Conservation (phyloP, 2,329 filamentous ascomycete genomes). For the Calonectria honghensis region DNA sequence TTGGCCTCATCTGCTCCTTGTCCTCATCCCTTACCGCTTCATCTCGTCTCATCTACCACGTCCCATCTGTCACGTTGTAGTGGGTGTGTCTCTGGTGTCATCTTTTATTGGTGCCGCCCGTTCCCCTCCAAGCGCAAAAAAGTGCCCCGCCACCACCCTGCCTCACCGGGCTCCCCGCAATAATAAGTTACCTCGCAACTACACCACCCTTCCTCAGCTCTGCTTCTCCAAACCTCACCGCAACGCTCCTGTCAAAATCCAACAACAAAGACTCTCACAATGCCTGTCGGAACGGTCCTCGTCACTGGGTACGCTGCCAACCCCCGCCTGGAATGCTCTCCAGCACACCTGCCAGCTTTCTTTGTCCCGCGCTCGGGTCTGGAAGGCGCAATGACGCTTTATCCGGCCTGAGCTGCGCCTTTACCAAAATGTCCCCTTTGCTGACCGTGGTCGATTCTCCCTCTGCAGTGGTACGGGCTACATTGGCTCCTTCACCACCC, state of each 20-base stretch:
- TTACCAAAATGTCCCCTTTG: slow-evolving; percentile 35
- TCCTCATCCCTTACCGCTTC: neutral
- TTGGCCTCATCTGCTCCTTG: neutral
- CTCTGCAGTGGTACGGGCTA: slow-evolving; percentile 92
- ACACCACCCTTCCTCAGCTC: slow-evolving; percentile 30
- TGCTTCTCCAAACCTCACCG: slow-evolving; percentile 43
- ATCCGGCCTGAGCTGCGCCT: slow-evolving; percentile 3
- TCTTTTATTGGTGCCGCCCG: slow-evolving; percentile 33
- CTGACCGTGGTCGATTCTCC: slow-evolving; percentile 45
- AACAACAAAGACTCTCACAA: slow-evolving; percentile 63
- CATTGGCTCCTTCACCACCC: slow-evolving; percentile 97
- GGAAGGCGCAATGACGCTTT: slow-evolving; percentile 32
- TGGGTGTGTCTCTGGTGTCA: slow-evolving; percentile 21
- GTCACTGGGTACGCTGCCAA: slow-evolving; percentile 84
- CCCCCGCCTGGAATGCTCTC: slow-evolving; percentile 44
- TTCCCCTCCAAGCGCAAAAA: slow-evolving; percentile 23
- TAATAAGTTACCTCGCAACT: slow-evolving; percentile 29
- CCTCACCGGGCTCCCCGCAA: slow-evolving; percentile 26
- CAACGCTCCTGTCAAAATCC: slow-evolving; percentile 39
- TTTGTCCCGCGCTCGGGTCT: slow-evolving; percentile 25
- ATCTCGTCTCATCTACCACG: neutral
- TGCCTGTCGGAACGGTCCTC: slow-evolving; percentile 91
- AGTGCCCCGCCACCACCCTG: slow-evolving; percentile 30
- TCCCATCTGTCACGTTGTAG: neutral
- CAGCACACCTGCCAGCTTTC: slow-evolving; percentile 5